Evolutionary conservation across 495 filamentous ascomycete genomes (phyloP).

Genomic region (Apodospora peruviana): DNA sequence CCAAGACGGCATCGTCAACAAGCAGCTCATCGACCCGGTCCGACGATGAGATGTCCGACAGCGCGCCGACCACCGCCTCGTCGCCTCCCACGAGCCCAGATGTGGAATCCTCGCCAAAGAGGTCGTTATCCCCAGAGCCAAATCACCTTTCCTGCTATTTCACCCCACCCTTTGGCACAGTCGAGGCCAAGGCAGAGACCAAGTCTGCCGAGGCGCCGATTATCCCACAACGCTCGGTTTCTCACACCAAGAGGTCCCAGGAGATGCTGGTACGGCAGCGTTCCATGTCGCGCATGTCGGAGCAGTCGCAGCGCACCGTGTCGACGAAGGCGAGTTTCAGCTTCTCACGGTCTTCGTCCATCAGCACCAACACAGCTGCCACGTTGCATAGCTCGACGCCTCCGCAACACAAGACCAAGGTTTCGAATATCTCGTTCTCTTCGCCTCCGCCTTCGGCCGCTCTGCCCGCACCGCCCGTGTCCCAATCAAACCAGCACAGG

Average conservation of each 20-base stretch:
- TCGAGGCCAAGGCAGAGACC: slow-evolving; percentile 30
- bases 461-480: slow-evolving; percentile 19
- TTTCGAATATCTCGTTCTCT: slow-evolving; percentile 5
- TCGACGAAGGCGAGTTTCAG: slow-evolving; percentile 41
- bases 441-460: neutral
- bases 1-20: slow-evolving; percentile 48
- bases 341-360: slow-evolving; percentile 44
- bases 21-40: slow-evolving; percentile 52
- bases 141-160: slow-evolving; percentile 85
- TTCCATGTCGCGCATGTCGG: slow-evolving; percentile 46
- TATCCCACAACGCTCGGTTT: slow-evolving; percentile 70
- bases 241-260: slow-evolving; percentile 71
- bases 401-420: slow-evolving; percentile 30
- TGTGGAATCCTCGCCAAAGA: slow-evolving; percentile 56
- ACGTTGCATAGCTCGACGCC: slow-evolving; percentile 25
- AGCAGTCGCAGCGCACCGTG: slow-evolving; percentile 36
- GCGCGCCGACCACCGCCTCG: slow-evolving; percentile 50
- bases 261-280: slow-evolving; percentile 59
- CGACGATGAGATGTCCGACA: slow-evolving; percentile 53
- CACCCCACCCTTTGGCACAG: slow-evolving; percentile 46
- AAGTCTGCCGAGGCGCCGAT: slow-evolving; percentile 46
- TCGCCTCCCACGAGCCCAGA: slow-evolving; percentile 69
- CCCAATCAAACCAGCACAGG: slow-evolving; percentile 18
- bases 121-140: slow-evolving; percentile 54
- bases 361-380: slow-evolving; percentile 39